Percentiles rank a stretch among this genome's conserved stretches.
phyloP scores from a whole-genome alignment of 1,284 basidiomycete species.

The Trametes hirsuta region DNA sequence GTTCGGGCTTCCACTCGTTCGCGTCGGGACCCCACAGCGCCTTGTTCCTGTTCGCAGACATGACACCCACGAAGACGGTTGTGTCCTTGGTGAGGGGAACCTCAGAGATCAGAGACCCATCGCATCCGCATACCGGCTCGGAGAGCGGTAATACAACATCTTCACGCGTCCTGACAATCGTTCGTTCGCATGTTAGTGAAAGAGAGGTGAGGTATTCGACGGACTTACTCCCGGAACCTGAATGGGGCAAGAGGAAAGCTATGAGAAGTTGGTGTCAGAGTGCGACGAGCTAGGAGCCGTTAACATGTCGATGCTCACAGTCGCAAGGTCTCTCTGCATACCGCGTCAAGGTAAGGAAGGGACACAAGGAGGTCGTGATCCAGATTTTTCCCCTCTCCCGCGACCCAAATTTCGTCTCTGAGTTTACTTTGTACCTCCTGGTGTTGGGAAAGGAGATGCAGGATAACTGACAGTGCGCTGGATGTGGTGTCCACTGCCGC shows the following conservation, averaged over 20 bases:
- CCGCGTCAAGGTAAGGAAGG: conserved; percentile 24
- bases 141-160: conserved; percentile 20
- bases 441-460: conserved; percentile 15
- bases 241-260: conserved; percentile 20
- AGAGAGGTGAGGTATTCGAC: neutral
- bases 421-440: conserved; percentile 12
- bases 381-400: conserved; percentile 10
- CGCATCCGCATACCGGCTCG: conserved; percentile 13
- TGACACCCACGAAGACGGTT: conserved; percentile 15
- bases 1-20: conserved; percentile 22
- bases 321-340: conserved; percentile 25
- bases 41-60: conserved; percentile 16
- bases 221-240: conserved; percentile 18
- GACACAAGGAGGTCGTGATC: conserved; percentile 21
- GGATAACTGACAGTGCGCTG: conserved; percentile 14
- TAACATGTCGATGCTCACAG: conserved; percentile 14
- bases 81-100: conserved; percentile 19
- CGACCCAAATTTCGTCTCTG: conserved; percentile 7
- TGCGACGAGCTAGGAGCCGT: too few species aligned
- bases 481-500: conserved; percentile 24
- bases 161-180: conserved; percentile 9
- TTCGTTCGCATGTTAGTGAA: neutral
- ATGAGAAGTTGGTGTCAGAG: neutral
- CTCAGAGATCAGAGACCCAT: conserved; percentile 16
- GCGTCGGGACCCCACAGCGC: conserved; percentile 19